Base-by-base conservation (phyloP, 225 moss, liverwort and hornwort species). In the Pseudisothecium myosuroides region DNA sequence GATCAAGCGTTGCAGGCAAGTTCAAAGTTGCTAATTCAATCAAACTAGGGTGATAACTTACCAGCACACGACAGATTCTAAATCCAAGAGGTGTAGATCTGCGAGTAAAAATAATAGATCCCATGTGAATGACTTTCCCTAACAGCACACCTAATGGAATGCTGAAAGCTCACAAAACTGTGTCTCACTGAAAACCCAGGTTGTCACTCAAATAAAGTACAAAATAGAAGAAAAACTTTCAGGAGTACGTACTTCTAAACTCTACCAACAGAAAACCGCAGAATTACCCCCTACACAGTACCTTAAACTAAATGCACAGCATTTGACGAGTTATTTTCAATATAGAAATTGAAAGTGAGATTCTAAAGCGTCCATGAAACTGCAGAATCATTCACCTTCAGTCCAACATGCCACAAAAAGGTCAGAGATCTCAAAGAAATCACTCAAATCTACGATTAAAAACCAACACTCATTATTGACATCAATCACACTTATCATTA, bases 381-480 rank as follows among this genome's bases (percentile, higher is more conserved):
- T 65, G 81, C 78, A 83, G 74, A 34, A 47, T 66, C 74, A 52
- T 85, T 91, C 85, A 91, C 91, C 89, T 91, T 86, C 89, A 89
- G n/a, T 54, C 34, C 86, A 91, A 89, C 86, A 89, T 86, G 89
- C 91, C 78, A 91, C 79, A 83, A 18, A 61, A 89, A 68, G 78
- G 83, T 89, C 78, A 89, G 89, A 63, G 81, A 60, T 50, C 41
- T 64, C 47, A 37, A 27, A 9, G 19, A 69, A 34, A 78, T 72
- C 20, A 74, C 80, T 85, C 52, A 12, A 50, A 81, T 29, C 5
- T 36, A 56, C 41, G 22, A 86, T n/a, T 15, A 55, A 76, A 84
- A 29, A 43, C 23, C 55, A 84, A 31, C 80, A 32, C 71, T 84
- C 32, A 39, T 5, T 34, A 24, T 26, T 29, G 71, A 67, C 14